Percentiles rank a stretch among this genome's conserved stretches.
phyloP scores from a whole-genome alignment of 164 flowering plant species.

The Taxillus chinensis region DNA sequence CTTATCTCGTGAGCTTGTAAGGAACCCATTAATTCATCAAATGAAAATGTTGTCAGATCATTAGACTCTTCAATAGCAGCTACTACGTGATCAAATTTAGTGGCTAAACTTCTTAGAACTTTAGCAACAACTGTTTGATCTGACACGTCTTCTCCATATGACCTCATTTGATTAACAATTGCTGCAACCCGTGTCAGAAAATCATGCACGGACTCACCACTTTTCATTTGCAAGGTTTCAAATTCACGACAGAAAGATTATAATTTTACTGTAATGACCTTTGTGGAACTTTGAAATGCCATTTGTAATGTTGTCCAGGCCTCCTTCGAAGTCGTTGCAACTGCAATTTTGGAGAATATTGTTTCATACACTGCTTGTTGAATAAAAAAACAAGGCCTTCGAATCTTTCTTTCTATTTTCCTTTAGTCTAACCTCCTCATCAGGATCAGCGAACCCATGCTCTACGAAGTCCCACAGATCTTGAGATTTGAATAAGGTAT shows the following conservation, averaged over 20 bases:
- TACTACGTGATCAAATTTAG: background rate
- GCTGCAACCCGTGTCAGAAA: background rate
- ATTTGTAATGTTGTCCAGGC: background rate
- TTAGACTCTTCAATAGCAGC: slow-evolving; percentile 2
- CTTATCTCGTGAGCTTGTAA: background rate
- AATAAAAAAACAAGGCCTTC: background rate
- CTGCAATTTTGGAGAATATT: background rate
- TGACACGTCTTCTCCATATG: background rate
- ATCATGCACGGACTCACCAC: background rate
- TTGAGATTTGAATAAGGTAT: background rate
- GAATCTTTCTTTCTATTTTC: background rate
- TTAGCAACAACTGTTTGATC: background rate
- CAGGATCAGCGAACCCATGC: background rate
- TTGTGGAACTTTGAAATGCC: background rate
- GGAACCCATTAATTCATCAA: no score
- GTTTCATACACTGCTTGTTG: background rate
- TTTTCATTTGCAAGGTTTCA: background rate
- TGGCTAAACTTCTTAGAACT: background rate
- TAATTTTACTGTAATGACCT: background rate
- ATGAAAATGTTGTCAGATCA: background rate
- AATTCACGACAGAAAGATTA: background rate
- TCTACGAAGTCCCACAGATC: background rate
- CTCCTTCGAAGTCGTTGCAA: background rate
- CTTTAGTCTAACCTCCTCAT: background rate
- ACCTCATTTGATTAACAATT: background rate